Evolutionary conservation across 495 filamentous ascomycete species (phyloP).

Genomic region (Hypomontagnella monticulosa): DNA sequence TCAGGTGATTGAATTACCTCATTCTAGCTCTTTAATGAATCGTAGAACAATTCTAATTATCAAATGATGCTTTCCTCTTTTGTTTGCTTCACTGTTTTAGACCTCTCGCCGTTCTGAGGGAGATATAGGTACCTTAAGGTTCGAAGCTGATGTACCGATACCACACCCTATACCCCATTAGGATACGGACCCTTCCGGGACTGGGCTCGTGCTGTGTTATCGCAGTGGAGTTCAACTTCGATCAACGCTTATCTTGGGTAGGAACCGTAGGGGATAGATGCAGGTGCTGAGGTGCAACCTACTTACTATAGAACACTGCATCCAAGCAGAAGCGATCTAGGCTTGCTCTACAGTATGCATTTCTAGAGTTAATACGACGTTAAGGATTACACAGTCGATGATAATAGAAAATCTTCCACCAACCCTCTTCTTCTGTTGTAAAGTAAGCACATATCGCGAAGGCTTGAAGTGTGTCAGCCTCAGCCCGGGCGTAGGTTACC

Average conservation of each 20-base stretch:
- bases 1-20: constrained; percentile 17
- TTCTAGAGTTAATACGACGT: constrained; percentile 24
- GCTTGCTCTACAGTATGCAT: too few relatives aligned
- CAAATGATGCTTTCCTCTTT: neutral
- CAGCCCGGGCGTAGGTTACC: neutral
- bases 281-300: too few relatives aligned
- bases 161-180: constrained; percentile 15
- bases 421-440: neutral
- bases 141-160: neutral
- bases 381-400: constrained; percentile 14
- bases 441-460: neutral
- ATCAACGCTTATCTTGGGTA: constrained; percentile 10
- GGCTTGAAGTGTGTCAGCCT: constrained; percentile 9
- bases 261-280: too few relatives aligned
- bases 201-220: constrained; percentile 30
- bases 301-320: too few relatives aligned
- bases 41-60: constrained; percentile 1
- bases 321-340: neutral
- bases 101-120: neutral
- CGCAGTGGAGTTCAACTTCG: constrained; percentile 17
- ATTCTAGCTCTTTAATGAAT: constrained; percentile 28
- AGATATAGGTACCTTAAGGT: too few relatives aligned
- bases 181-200: constrained; percentile 28
- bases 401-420: constrained; percentile 6
- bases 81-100: neutral